Evolutionary conservation across 176 grass and related monocot species (phyloP).

Genomic region (Stipa capillata): DNA sequence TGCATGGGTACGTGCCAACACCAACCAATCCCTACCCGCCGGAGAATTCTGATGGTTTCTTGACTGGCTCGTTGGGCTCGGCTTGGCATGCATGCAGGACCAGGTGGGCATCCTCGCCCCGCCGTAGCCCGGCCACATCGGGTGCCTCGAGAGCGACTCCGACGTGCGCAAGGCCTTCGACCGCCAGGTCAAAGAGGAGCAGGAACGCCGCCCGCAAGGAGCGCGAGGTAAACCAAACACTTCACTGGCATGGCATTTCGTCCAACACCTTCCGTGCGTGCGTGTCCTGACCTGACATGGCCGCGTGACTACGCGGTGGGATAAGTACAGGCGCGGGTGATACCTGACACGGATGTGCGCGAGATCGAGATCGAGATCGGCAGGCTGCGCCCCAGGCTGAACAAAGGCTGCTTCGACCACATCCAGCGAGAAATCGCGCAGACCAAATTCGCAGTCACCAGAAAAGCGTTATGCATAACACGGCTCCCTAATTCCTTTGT

Average conservation of each 20-base stretch:
- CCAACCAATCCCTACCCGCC: no score
- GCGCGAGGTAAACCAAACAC: constrained; percentile 46
- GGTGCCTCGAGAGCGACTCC: constrained; percentile 64
- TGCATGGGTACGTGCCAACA: constrained; percentile 43
- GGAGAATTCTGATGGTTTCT: neutral
- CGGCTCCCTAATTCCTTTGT: neutral
- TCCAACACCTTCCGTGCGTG: neutral
- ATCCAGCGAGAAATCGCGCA: constrained; percentile 55
- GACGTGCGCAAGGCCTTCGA: constrained; percentile 53
- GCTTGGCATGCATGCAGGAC: constrained; percentile 24
- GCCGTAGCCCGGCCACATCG: constrained; percentile 69
- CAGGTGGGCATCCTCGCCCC: constrained; percentile 64
- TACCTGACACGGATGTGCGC: constrained; percentile 74
- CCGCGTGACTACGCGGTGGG: no score
- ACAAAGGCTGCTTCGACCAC: constrained; percentile 67
- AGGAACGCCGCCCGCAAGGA: constrained; percentile 51
- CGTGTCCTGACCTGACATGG: no score
- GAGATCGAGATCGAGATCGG: constrained; percentile 91
- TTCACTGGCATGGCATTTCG: neutral
- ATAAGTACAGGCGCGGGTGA: constrained; percentile 44
- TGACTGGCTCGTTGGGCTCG: no score
- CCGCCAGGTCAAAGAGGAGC: constrained; percentile 69
- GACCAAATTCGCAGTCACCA: constrained; percentile 66
- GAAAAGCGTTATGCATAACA: constrained; percentile 34
- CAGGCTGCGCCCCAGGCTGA: constrained; percentile 52